Conservation (phyloP, 331 rosid genomes). For the Arachis monticola region DNA sequence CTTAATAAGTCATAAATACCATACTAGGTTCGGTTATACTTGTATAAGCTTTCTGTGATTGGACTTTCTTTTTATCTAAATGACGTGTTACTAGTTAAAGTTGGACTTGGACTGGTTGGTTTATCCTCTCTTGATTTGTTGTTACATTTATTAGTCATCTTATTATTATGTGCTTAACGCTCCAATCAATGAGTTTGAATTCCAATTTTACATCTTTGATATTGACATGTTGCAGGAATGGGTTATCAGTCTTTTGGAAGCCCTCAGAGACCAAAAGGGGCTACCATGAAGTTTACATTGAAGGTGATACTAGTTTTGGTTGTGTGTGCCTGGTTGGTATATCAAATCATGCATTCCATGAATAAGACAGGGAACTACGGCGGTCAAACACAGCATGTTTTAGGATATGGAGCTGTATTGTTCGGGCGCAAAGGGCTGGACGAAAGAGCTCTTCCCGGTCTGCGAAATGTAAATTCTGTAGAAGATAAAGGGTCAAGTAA, state of each 20-base stretch:
- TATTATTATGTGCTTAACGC: conserved; percentile 6
- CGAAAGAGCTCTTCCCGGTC: conserved; percentile 32
- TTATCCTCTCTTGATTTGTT: conserved; percentile 27
- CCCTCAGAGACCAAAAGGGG: conserved; percentile 45
- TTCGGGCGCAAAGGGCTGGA: conserved; percentile 53
- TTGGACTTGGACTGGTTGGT: neutral
- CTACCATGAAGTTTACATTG: conserved; percentile 43
- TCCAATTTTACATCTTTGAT: neutral
- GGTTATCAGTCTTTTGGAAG: conserved; percentile 45
- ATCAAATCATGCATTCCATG: conserved; percentile 48
- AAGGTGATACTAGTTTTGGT: conserved; percentile 49
- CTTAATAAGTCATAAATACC: neutral
- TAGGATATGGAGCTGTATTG: conserved; percentile 8
- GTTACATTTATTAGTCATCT: conserved; percentile 2
- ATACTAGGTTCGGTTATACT: neutral
- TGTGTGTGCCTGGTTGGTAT: conserved; percentile 53
- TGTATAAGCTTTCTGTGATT: conserved; percentile 11
- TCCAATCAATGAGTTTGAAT: neutral
- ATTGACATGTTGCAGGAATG: conserved; percentile 43
- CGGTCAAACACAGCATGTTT: conserved; percentile 22
- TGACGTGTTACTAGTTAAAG: neutral
- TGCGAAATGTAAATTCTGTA: conserved; percentile 33
- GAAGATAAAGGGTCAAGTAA: conserved; percentile 30
- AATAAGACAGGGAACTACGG: conserved; percentile 27
- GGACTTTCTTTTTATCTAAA: neutral